A percentile compares a stretch with the other conserved stretches of the same genome.
Conservation (phyloP, 371 early-diverging fungal species). For the Lichtheimia hyalospora region DNA sequence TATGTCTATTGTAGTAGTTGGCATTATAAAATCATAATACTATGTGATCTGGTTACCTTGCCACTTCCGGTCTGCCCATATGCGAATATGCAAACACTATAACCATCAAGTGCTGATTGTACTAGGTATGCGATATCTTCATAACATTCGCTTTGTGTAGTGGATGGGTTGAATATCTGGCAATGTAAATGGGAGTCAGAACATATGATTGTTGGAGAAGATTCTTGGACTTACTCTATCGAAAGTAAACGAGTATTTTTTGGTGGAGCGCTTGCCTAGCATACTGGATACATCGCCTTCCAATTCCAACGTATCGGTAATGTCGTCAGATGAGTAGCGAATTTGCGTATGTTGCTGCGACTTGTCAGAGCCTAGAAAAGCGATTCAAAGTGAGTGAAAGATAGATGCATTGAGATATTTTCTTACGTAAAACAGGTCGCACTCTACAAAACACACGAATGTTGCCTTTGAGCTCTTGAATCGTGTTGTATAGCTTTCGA, state of each 20-base stretch:
- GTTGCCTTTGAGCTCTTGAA: constrained; percentile 97
- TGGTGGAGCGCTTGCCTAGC: constrained; percentile 40
- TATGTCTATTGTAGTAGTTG: constrained; percentile 41
- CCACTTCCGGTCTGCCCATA: constrained; percentile 99
- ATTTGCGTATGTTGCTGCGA: constrained; percentile 24
- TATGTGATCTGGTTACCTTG: constrained; percentile 51
- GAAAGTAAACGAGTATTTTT: constrained; percentile 76
- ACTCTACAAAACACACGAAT: constrained; percentile 98
- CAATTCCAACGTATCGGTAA: constrained; percentile 48
- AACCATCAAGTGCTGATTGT: constrained; percentile 96
- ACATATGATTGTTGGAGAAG: not conserved
- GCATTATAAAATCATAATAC: not conserved
- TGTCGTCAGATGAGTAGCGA: constrained; percentile 48
- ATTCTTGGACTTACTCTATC: constrained; percentile 47
- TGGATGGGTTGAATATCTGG: constrained; percentile 71
- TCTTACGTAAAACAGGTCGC: constrained; percentile 66
- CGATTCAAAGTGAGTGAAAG: not conserved
- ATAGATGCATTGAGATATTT: too few species aligned
- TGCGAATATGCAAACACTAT: constrained; percentile 98
- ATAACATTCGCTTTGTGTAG: constrained; percentile 86
- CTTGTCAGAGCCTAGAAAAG: constrained; percentile 20
- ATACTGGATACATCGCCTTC: constrained; percentile 35
- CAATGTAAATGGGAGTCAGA: not conserved
- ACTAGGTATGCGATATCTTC: constrained; percentile 94
- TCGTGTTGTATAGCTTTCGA: constrained; percentile 84